Evolutionary conservation across 345 rosid species (phyloP).

Genomic region (Citrus reticulata): DNA sequence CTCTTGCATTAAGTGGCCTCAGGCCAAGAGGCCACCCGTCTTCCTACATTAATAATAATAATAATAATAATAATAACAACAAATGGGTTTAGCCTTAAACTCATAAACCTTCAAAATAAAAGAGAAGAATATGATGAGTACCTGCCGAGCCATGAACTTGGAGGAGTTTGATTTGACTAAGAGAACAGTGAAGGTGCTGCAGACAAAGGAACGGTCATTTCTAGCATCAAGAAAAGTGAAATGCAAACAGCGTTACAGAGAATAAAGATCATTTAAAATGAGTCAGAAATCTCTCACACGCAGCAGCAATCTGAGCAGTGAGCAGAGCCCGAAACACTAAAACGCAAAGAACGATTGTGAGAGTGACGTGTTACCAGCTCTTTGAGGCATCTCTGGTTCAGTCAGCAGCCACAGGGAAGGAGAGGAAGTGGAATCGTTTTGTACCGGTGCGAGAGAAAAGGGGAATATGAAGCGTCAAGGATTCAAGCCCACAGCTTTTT

Average conservation of each 20-base stretch:
- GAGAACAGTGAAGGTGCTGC: background rate
- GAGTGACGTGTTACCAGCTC: conserved; percentile 25
- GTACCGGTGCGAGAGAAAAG: conserved; percentile 11
- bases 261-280: background rate
- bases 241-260: background rate
- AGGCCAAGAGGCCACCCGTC: conserved; percentile 92
- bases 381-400: conserved; percentile 2
- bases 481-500: background rate
- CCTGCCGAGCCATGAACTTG: conserved; percentile 24
- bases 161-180: background rate
- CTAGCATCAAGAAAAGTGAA: background rate
- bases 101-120: background rate
- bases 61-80: background rate
- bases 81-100: background rate
- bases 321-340: background rate
- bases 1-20: conserved; percentile 68
- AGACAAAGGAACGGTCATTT: background rate
- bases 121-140: background rate
- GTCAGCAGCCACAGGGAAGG: conserved; percentile 13
- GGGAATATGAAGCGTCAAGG: background rate
- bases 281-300: conserved; percentile 6
- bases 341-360: background rate
- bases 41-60: conserved; percentile 34
- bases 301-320: conserved; percentile 9
- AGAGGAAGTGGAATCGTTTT: conserved; percentile 15